Conservation (phyloP, 2,329 filamentous ascomycete species). For the Xylariaceae sp. region DNA sequence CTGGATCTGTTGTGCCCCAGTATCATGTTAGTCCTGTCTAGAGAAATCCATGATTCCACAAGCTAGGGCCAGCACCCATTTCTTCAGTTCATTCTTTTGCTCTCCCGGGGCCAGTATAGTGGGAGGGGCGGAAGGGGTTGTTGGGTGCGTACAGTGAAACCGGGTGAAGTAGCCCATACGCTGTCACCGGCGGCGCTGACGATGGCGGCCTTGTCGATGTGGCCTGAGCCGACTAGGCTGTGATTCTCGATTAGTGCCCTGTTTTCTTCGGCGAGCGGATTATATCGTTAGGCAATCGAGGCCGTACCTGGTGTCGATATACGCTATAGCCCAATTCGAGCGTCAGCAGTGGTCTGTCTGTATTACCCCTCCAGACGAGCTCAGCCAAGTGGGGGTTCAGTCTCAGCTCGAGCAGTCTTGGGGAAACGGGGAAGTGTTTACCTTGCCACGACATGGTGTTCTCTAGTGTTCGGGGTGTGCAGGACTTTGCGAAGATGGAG, state of each 20-base stretch:
- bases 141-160: slow-evolving; percentile 62
- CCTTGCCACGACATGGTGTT: slow-evolving; percentile 71
- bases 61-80: not conserved
- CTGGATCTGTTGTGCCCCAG: slow-evolving; percentile 45
- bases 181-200: slow-evolving; percentile 77
- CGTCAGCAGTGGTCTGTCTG: slow-evolving; percentile 22
- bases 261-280: not conserved
- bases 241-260: slow-evolving; percentile 11
- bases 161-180: slow-evolving; percentile 67
- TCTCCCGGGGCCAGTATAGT: not conserved
- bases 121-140: not conserved
- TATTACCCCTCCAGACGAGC: slow-evolving; percentile 15
- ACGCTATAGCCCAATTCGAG: slow-evolving; percentile 39
- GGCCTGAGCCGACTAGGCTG: slow-evolving; percentile 75
- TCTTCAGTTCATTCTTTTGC: not conserved
- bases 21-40: slow-evolving; percentile 18
- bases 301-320: slow-evolving; percentile 58
- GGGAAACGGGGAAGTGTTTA: slow-evolving; percentile 37
- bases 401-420: slow-evolving; percentile 15
- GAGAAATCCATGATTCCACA: not conserved
- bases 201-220: slow-evolving; percentile 81
- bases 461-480: slow-evolving; percentile 17
- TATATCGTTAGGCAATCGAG: not conserved
- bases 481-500: slow-evolving; percentile 7
- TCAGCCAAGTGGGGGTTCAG: slow-evolving; percentile 24